Base-by-base conservation (phyloP, 179 eudicot species). In the Spinacia oleracea region DNA sequence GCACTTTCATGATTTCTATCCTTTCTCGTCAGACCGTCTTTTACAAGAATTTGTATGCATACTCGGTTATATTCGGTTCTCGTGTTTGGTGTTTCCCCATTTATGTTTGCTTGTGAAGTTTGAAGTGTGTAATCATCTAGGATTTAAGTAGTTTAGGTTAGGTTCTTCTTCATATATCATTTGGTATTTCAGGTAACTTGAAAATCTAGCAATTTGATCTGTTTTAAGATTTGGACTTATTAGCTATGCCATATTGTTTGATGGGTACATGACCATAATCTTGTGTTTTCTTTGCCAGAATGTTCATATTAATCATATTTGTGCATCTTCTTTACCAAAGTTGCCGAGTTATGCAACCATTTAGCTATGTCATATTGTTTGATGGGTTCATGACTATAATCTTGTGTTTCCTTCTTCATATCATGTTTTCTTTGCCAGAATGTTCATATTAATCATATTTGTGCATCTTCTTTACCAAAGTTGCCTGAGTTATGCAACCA, bases 51-150 rank as follows among this genome's bases (percentile, higher is more conserved):
- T 20, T 53, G n/a, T 16, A 7, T 53, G 21, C 20, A 27, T 4
- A 11, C 25, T 25, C 32, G 2, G 25, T 56, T 53, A 15, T 21
- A 34, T 34, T 31, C 23, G 21, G 42, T 68, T 70, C 42, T 35
- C 20, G 29, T 43, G 53, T 16, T 16, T 74, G 75, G 38, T 74
- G 12, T 45, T 29, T 10, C 51, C 31, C 32, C 58, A 73, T 67
- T 42, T 50, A 58, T 53, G 27, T 45, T n/a, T 53, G 21, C 65
- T 29, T 45, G 72, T n/a, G 66, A 48, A 65, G 29, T 7, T 38
- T 79, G 73, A 35, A 64, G 40, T 73, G 78, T 51, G 43, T 35
- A 51, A 11, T 78, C 16, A 60, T 42, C 69, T 71, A 16, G 23
- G 55, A 1, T 25, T 62, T n/a, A 38, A 60, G 23, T 56, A 20